Base-by-base conservation (phyloP, 1,284 basidiomycete genomes). In the Ceratobasidium sp. region DNA sequence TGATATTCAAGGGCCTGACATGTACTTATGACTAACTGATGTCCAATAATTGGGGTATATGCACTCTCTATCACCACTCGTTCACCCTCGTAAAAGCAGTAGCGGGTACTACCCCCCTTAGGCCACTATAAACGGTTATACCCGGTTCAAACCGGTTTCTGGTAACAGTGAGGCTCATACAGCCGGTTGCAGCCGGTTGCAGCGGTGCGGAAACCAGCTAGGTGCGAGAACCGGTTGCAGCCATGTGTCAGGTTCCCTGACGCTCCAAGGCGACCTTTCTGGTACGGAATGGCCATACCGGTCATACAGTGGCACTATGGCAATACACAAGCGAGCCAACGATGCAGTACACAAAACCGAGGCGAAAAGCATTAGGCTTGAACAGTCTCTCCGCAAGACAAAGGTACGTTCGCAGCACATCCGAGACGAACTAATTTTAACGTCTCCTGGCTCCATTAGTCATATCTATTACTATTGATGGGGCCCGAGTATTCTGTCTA, bases 1-100 rank as follows among this genome's bases (percentile, higher is more conserved):
- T 15, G 34, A 64, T n/a, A 22, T 64, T 11, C n/a, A 64, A 40
- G 40, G 61, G n/a, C 29, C 61, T 19, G 61, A 64, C 17, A 64
- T 64, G 61, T 64, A 64, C 37, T 40, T 64, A n/a, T 7, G 61
- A 17, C 40, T 43, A 34, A 32, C 11, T 17, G 32, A 61, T 6
- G 8, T 61, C 9, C n/a, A 64, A 43, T 49, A n/a, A 49, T 4
- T 15, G 15, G 46, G 46, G 13, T n/a, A 17, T n/a, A 49, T 49
- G 46, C 37, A 40, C 11, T 40, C 13, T 49, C 19, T 49, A 49
- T n/a, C 13, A 49, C 4, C 4, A 15, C 46, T 13, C 15, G 15
- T 49, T 49, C 13, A 15, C 13, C 46, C 15, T 9, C 9, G 46
- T 4, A 15, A 49, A 17, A 49, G 46, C 46, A 17, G 15, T n/a